Evolutionary conservation across 129 eudicot species (phyloP), one percentile per base, ranked within the genome.

Genomic region (Flaveria ramosissima): DNA sequence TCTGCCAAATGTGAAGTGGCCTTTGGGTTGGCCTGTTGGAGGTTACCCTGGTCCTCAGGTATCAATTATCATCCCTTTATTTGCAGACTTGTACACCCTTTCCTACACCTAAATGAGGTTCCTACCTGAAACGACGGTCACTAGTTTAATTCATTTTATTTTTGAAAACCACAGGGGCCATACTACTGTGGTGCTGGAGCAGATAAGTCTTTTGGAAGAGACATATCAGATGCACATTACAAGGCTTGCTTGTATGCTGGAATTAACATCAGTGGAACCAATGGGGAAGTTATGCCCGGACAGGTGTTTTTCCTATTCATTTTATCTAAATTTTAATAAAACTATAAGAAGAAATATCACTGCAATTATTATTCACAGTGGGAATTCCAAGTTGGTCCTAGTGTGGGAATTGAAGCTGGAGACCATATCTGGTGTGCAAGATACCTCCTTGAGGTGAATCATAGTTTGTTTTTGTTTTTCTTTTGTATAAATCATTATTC

Each of bases 21-120:
- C 98, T 46, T 84, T 91, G 83, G 98, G 98, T 48, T 94, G 98
- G 98, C 98, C 98, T 23, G 90, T 83, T 83, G 98, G 97, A 82
- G 98, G 93, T 50, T 94, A 91, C 85, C 98, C 98, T 78, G 98
- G 98, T 81, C 98, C 98, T 70, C 98, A 94, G 98, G 98, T 94
- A 81, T 56, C 32, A 14, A 72, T 59, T 23, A 0, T 47, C n/a
- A 69, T 46, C 41, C 64, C 43, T 57, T 43, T 70, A 30, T 30
- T 23, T 24, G 42, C 7, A 53, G n/a, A 53, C 24, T 53, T 48
- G 17, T 1, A 56, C 39, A 73, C 68, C 75, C 41, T 15, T 70
- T 50, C 10, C 23, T 2, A 47, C 13, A 20, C n/a, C 19, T 70
- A 14, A 70, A 4, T 6, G 7, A 16, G 7, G 4, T 16, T 16